Percentiles rank a stretch among this genome's conserved stretches.
Conservation (phyloP, 164 flowering plant species). For the Buxus sempervirens region DNA sequence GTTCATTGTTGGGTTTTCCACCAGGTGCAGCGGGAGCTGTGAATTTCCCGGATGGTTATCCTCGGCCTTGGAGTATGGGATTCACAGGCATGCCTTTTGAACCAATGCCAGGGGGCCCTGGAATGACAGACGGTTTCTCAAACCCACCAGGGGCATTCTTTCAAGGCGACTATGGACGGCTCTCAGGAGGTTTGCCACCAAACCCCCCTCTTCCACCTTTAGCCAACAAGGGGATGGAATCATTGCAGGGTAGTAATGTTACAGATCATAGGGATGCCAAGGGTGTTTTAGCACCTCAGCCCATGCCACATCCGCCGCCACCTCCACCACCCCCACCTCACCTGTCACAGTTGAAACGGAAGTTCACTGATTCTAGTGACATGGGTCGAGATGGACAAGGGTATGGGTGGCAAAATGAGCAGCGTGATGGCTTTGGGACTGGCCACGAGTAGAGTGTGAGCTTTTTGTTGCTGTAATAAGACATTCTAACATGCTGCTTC, state of each 20-base stretch:
- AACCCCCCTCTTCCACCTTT: constrained; percentile 25
- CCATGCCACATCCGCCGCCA: constrained; percentile 40
- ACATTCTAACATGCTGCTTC: background rate
- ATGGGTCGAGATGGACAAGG: constrained; percentile 44
- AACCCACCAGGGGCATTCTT: constrained; percentile 31
- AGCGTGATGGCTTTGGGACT: constrained; percentile 42
- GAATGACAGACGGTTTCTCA: constrained; percentile 35
- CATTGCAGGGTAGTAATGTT: constrained; percentile 31
- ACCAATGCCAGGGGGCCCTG: constrained; percentile 35
- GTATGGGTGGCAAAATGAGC: constrained; percentile 56
- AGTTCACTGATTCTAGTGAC: constrained; percentile 38
- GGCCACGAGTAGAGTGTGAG: constrained; percentile 29
- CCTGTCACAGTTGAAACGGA: constrained; percentile 30
- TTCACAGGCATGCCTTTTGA: constrained; percentile 35
- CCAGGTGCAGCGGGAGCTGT: constrained; percentile 38
- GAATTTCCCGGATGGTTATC: constrained; percentile 39
- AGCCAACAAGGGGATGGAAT: constrained; percentile 36
- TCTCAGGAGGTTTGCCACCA: constrained; percentile 31
- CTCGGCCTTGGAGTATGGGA: constrained; percentile 60
- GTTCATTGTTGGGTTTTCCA: constrained; percentile 63
- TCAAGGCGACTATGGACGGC: constrained; percentile 52
- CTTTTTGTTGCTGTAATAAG: background rate
- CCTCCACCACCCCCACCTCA: constrained; percentile 58
- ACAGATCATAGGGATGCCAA: constrained; percentile 52
- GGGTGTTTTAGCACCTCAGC: constrained; percentile 53